phyloP scores from a whole-genome alignment of 2,329 filamentous ascomycete species.

The Gnomoniopsis smithogilvyi region DNA sequence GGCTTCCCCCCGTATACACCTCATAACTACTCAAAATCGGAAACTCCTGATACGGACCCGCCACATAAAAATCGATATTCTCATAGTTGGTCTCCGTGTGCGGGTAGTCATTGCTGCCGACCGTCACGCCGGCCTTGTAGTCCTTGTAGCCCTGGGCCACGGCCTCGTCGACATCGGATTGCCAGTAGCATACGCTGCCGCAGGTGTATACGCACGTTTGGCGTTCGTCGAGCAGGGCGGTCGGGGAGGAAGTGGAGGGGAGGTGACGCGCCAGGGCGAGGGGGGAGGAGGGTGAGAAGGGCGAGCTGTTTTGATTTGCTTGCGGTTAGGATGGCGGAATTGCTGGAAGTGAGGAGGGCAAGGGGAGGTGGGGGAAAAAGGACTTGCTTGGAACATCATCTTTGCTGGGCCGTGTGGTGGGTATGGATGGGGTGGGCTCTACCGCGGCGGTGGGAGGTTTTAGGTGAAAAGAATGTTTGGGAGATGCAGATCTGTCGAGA shows the following conservation, averaged over 20 bases:
- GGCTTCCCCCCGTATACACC: neutral
- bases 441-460: too few relatives aligned
- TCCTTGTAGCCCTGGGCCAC: neutral
- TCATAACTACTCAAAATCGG: neutral
- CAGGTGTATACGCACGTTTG: neutral
- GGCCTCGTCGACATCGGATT: neutral
- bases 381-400: neutral
- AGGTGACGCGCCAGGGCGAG: neutral
- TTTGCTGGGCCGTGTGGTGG: neutral
- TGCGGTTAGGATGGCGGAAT: neutral
- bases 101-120: neutral
- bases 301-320: neutral
- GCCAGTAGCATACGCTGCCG: neutral
- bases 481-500: neutral
- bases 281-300: neutral
- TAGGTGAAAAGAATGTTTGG: neutral
- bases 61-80: neutral
- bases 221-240: neutral
- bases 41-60: neutral
- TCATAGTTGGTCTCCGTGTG: neutral
- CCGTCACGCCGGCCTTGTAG: neutral
- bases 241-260: neutral
- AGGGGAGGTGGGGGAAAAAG: neutral
- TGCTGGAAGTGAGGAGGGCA: neutral
- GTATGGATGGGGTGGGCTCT: neutral